Conservation (phyloP, 345 rosid species). For the Rhodomyrtus tomentosa region DNA sequence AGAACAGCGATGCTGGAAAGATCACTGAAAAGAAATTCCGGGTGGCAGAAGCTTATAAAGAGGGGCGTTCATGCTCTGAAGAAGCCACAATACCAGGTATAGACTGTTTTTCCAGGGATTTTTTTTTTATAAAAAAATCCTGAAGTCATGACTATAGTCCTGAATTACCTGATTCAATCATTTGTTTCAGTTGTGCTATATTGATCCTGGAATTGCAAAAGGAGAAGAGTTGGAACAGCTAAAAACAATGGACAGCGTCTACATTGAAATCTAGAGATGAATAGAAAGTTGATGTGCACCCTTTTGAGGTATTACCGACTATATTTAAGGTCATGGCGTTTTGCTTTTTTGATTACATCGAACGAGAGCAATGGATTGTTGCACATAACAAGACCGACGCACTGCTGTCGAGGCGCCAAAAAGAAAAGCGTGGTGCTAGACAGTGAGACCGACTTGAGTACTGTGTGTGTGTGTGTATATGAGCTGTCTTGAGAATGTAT, state of each 20-base stretch:
- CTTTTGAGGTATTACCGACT: background rate
- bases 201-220: slow-evolving; percentile 57
- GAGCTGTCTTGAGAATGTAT: background rate
- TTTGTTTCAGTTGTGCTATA: slow-evolving; percentile 44
- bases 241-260: slow-evolving; percentile 46
- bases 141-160: background rate
- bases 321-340: background rate
- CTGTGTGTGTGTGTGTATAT: background rate
- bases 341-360: background rate
- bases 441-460: background rate
- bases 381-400: background rate
- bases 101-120: background rate
- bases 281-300: background rate
- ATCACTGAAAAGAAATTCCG: slow-evolving; percentile 38
- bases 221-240: slow-evolving; percentile 69
- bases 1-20: slow-evolving; percentile 43
- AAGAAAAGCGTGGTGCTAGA: background rate
- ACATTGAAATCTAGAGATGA: slow-evolving; percentile 31
- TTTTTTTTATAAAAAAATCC: background rate
- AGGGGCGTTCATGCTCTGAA: slow-evolving; percentile 66
- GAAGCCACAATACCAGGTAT: slow-evolving; percentile 68
- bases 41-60: slow-evolving; percentile 61
- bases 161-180: background rate
- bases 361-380: background rate
- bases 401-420: background rate